Evolutionary conservation across 768 basidiomycete species (phyloP), one percentile per base, ranked within the genome.

Genomic region (Xerocomus potaroensis): DNA sequence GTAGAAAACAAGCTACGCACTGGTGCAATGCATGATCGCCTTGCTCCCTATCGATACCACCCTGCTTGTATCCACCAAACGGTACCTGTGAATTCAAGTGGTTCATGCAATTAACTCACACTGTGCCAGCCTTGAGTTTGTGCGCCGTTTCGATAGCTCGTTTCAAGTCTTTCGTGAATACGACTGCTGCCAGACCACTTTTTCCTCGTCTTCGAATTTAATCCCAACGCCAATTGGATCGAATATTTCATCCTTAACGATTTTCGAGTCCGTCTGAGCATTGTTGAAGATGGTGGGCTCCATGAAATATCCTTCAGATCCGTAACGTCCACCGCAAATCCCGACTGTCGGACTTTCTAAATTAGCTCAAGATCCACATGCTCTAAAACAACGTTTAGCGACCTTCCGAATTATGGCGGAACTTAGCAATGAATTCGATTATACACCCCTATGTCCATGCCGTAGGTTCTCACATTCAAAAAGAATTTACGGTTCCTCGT

Each of bases 1-100:
- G 7, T 18, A 29, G 18, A 16, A 43, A 40, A 24, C 27, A 45
- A 18, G 31, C n/a, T n/a, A 72, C 77, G 15, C 49, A 79, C 77
- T 74, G 75, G 34, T 69, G 64, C 46, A 78, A 53, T 12, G 86
- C 90, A 64, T 91, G 86, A 50, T 87, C 82, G 24, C 89, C 90
- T 30, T 84, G 63, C 64, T 91, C 90, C 24, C 87, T 76, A 16
- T 90, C 90, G 18, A 90, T 82, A 49, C 88, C 89, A 30, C 79
- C 82, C 59, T 85, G 80, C 73, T 91, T 93, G 75, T 75, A 91
- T 8, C 91, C 91, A 50, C 91, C 91, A 60, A 92, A 92, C 0
- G 91, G 87, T 16, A 88, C 72, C 22, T 73, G 49, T 6, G 61
- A 48, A 24, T 59, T 19, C 23, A 63, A 41, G 24, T 57, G 52